Percentiles rank a stretch among this genome's conserved stretches.
Evolutionary conservation across 2,329 filamentous ascomycete species (phyloP).

Genomic region (Paraphoma chrysanthemicola): DNA sequence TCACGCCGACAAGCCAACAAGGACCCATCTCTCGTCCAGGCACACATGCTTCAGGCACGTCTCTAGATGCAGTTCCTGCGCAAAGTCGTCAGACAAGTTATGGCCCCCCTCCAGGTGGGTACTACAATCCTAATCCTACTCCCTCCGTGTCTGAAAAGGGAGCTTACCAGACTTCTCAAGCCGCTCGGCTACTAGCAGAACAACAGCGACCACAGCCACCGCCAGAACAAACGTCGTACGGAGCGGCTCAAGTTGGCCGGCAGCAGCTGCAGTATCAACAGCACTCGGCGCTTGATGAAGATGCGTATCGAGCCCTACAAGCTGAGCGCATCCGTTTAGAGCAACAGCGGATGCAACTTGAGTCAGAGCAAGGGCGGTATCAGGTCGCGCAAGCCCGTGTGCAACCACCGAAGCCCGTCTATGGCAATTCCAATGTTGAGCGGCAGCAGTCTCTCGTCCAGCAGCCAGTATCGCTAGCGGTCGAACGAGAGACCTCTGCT

Average conservation of each 20-base stretch:
- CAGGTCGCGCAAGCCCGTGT: background rate
- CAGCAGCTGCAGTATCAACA: slow-evolving; percentile 2
- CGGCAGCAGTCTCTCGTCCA: slow-evolving; percentile 1
- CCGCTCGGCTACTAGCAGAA: slow-evolving; percentile 17
- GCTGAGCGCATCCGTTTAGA: slow-evolving; percentile 5
- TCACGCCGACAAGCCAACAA: slow-evolving; percentile 10
- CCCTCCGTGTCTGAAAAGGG: slow-evolving; percentile 14
- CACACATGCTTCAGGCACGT: slow-evolving; percentile 2
- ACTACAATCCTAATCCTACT: slow-evolving; percentile 30
- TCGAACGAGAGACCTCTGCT: slow-evolving; percentile 11
- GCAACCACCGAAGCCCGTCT: background rate
- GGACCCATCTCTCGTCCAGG: slow-evolving; percentile 7
- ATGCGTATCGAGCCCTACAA: slow-evolving; percentile 5
- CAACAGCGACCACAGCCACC: slow-evolving; percentile 13
- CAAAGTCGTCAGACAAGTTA: slow-evolving; percentile 12
- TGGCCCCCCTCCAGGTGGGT: slow-evolving; percentile 26
- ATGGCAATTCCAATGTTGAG: background rate
- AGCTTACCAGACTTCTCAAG: slow-evolving; percentile 22
- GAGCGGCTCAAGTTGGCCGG: slow-evolving; percentile 3
- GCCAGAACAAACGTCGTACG: slow-evolving; percentile 7
- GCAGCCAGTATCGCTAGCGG: background rate
- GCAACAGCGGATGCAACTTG: slow-evolving; percentile 5
- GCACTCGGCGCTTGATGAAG: slow-evolving; percentile 5
- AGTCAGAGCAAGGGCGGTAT: slow-evolving; percentile 5
- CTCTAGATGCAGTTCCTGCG: slow-evolving; percentile 10